These are phyloP conservation scores for Wickerhamomyces subpelliculosus DNA, from an alignment of 805 yeast species.

Conservation along the genomic window DNA sequence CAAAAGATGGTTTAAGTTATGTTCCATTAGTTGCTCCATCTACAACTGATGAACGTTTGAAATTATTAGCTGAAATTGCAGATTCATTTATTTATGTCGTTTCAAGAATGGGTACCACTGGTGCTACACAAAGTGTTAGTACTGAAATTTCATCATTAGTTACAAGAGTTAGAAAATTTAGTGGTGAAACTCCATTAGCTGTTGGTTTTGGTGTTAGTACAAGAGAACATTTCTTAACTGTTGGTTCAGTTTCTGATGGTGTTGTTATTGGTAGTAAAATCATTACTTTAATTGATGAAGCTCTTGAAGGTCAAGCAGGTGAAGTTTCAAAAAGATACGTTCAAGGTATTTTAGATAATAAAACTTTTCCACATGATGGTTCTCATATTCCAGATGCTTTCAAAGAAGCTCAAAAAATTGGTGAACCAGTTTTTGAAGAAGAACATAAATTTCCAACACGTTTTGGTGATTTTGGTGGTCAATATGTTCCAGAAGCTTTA, in stretches of 20 bases:
- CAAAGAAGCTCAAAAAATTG: constrained; percentile 18
- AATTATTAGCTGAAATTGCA: constrained; percentile 73
- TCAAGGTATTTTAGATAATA: constrained; percentile 59
- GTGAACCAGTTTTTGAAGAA: constrained; percentile 40
- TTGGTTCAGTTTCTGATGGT: constrained; percentile 79
- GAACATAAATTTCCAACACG: constrained; percentile 62
- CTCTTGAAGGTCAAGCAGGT: constrained; percentile 53
- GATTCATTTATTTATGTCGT: constrained; percentile 96
- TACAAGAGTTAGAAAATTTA: constrained; percentile 63
- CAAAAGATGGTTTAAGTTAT: constrained; percentile 65
- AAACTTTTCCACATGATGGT: constrained; percentile 23
- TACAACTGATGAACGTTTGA: constrained; percentile 84
- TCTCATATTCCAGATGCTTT: constrained; percentile 23
- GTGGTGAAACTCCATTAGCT: constrained; percentile 80
- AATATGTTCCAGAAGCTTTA: constrained; percentile 94
- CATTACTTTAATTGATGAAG: constrained; percentile 59
- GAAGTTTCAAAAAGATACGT: constrained; percentile 62
- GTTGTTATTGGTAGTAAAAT: constrained; percentile 92
- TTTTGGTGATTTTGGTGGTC: constrained; percentile 97
- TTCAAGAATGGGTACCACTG: constrained; percentile 97
- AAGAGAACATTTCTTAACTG: constrained; percentile 78
- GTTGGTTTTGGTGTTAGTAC: constrained; percentile 97
- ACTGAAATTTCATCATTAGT: constrained; percentile 61
- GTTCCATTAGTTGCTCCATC: constrained; percentile 96
- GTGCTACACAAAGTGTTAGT: constrained; percentile 66